Percentiles rank a stretch among this genome's conserved stretches.
Conservation (phyloP, 306 rosid genomes). For the cucumber (Cucumis sativus) region DNA sequence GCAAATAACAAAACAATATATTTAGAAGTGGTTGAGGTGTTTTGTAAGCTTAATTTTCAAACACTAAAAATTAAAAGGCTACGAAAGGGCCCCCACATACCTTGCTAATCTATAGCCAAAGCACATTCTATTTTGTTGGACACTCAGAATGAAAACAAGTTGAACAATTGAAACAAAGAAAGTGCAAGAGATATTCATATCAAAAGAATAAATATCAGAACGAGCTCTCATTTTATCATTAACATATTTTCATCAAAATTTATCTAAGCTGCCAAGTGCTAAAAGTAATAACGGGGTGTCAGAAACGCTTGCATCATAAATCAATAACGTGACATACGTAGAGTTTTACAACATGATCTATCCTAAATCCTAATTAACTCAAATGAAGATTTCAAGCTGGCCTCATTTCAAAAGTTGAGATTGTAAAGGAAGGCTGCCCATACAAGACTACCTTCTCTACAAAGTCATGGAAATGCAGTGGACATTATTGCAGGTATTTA, state of each 20-base stretch:
- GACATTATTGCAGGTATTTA: not conserved
- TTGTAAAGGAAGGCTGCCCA: not conserved
- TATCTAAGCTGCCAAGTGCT: not conserved
- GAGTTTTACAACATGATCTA: not conserved
- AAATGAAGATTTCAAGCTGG: not conserved
- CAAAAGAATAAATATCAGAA: not conserved
- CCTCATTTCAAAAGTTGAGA: not conserved
- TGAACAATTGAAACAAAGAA: not conserved
- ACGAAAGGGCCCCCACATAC: no score
- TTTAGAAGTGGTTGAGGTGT: no score
- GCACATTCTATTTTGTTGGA: not conserved
- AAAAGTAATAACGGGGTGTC: not conserved
- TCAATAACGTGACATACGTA: not conserved
- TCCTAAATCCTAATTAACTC: not conserved
- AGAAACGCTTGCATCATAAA: not conserved
- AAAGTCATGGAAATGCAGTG: not conserved
- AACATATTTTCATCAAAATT: not conserved
- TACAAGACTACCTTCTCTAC: not conserved
- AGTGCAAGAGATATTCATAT: not conserved
- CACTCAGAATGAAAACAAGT: not conserved
- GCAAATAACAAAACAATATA: no score
- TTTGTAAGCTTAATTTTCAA: no score
- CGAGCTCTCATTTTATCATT: not conserved
- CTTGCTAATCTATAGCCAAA: not conserved
- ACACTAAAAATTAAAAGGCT: no score